A percentile compares a stretch with the other conserved stretches of the same genome.
These are phyloP conservation scores for Periglandula ipomoeae DNA, from an alignment of 2,329 filamentous ascomycete species.

Conservation along the genomic window DNA sequence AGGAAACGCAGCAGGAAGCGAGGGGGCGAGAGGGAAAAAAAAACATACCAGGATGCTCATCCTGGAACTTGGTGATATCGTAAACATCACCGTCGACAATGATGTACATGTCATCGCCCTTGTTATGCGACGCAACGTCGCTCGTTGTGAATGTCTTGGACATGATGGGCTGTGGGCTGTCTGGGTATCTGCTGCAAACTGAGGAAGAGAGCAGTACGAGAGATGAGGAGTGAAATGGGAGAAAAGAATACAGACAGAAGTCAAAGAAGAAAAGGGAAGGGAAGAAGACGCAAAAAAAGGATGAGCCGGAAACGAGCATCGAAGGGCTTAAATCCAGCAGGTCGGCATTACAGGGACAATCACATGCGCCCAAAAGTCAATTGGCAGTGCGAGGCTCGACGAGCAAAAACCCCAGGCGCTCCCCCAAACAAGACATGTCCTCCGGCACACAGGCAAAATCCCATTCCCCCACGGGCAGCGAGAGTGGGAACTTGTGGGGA, in stretches of 20 bases:
- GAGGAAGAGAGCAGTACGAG: not conserved
- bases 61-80: constrained; percentile 81
- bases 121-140: constrained; percentile 90
- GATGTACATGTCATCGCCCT: constrained; percentile 76
- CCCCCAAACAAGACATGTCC: not conserved
- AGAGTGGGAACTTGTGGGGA: not conserved
- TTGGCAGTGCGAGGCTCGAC: no score
- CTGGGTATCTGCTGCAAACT: not conserved
- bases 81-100: constrained; percentile 93
- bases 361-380: constrained; percentile 3
- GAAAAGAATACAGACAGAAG: not conserved
- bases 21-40: not conserved
- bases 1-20: not conserved
- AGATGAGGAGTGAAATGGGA: not conserved
- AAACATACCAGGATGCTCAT: constrained; percentile 67
- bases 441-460: not conserved
- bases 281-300: not conserved
- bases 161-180: constrained; percentile 45
- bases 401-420: no score
- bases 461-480: not conserved
- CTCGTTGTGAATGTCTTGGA: constrained; percentile 73
- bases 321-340: constrained; percentile 4
- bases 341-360: constrained; percentile 3
- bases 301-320: not conserved
- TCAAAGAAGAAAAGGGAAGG: not conserved